Base-by-base conservation (phyloP, 148 eudicot genomes). In the Limonium bicolor region DNA sequence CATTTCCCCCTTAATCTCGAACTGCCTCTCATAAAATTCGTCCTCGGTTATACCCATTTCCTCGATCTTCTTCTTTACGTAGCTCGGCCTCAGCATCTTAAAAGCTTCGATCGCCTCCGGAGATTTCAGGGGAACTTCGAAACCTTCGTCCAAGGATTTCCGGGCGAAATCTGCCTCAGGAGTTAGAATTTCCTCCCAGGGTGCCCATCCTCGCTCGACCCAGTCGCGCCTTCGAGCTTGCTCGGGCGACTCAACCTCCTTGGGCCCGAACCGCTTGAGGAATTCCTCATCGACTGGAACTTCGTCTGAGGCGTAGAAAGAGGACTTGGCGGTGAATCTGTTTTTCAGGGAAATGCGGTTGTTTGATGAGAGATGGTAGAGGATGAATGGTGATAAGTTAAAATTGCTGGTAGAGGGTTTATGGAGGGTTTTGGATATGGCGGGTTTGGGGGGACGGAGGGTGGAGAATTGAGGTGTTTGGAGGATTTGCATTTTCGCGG, bases 151-250 rank as follows among this genome's bases (percentile, higher is more conserved):
- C 5, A 92, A 69, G 3, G 95, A 69, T 4, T 65, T 58, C 3
- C 76, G 27, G 4, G 99, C 99, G 37, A 92, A 92, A 33, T 71
- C 77, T 5, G 76, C 99, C 56, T 92, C 99, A 0, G 94, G 94
- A 4, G 83, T 46, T 15, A 85, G 69, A 28, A 92, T 81, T 42
- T 85, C 95, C 26, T 92, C 99, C 99, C 99, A 92, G 0, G 99
- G 99, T 6, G 99, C 99, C 99, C 99, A 92, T 0, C 88, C 95
- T 0, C 86, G 68, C 5, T 85, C 86, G 1, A 81, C 53, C 99
- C 99, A 92, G 77, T 81, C 78, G n/a, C 68, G 66, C 29, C 70
- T 67, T 1, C 95, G 78, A 15, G 95, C 95, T 32, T 73, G 88
- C 2, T 81, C 88, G 47, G 85, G 86, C 12, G 81, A 30, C 28